Base-by-base conservation (phyloP, 768 basidiomycete genomes). In the Lactarius sanguifluus region DNA sequence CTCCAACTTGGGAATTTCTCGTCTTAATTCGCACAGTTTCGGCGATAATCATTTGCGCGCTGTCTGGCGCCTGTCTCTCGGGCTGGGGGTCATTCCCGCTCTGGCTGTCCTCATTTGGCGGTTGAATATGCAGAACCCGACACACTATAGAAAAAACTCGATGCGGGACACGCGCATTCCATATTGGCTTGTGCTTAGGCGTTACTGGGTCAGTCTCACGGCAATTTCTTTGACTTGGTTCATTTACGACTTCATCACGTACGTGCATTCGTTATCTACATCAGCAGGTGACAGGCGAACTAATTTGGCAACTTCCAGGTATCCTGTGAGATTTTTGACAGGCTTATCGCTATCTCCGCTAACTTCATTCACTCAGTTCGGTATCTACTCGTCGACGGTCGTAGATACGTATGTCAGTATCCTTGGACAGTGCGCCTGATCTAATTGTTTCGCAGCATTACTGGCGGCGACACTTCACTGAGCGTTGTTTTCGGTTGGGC, bases 21-120 rank as follows among this genome's bases (percentile, higher is more conserved):
- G 64, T 40, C 62, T 56, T n/a, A 7, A 38, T 9, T 45, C 65
- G 59, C 13, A 36, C 64, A 92, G 89, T 71, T 94, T 90, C 67
- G 91, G 92, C 38, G 72, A 83, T 50, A 77, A 91, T 67, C 94
- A 95, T 73, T 85, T 96, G 52, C 85, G 90, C 32, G 90, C 90
- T 2, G 90, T 93, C 5, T 96, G 94, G 94, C 87, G 94, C 59
- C 72, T 92, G 54, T 91, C 93, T 25, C 83, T 96, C 12, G 94
- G 92, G 38, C 83, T 96, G 10, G 94, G 94, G 40, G 79, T 89
- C 47, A 73, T 96, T 63, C 94, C 94, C 41, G 94, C 94, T 7
- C 70, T 86, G 15, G 83, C 85, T 9, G 89, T 96, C n/a, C 86
- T 96, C 72, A 71, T 92, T 59, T 96, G 94, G 93, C 92, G 94